Conservation (phyloP, 768 basidiomycete species). For the Boletus sp. region DNA sequence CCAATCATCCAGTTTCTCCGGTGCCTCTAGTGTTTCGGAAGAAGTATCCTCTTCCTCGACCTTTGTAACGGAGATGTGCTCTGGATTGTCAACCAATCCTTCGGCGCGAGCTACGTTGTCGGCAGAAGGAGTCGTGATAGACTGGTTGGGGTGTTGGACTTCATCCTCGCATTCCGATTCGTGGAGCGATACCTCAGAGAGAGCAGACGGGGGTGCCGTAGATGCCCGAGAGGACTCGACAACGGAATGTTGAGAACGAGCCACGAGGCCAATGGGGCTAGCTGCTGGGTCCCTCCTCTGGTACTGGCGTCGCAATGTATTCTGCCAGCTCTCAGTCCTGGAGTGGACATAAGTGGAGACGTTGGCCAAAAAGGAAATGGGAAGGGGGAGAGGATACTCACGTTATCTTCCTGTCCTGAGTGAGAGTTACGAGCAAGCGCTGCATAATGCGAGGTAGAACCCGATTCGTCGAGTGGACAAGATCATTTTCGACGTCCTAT, state of each 20-base stretch:
- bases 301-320: conserved; percentile 74
- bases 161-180: conserved; percentile 14
- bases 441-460: conserved; percentile 75
- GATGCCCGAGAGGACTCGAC: conserved; percentile 32
- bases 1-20: conserved; percentile 61
- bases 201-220: conserved; percentile 19
- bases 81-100: background rate
- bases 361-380: conserved; percentile 15
- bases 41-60: conserved; percentile 21
- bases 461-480: conserved; percentile 54
- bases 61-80: conserved; percentile 10
- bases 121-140: background rate
- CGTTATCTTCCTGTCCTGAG: conserved; percentile 80
- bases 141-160: conserved; percentile 8
- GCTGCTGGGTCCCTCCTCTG: conserved; percentile 65
- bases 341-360: conserved; percentile 15
- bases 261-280: conserved; percentile 65
- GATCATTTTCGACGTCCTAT: conserved; percentile 80
- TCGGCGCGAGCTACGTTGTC: background rate
- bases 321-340: conserved; percentile 79
- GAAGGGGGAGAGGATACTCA: conserved; percentile 39
- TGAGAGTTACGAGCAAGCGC: conserved; percentile 67
- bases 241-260: conserved; percentile 22
- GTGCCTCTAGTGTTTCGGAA: conserved; percentile 17
- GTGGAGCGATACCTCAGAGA: conserved; percentile 7